Evolutionary conservation across 495 filamentous ascomycete species (phyloP), one percentile per base, ranked within the genome.

Genomic region (Pseudevernia furfuracea): DNA sequence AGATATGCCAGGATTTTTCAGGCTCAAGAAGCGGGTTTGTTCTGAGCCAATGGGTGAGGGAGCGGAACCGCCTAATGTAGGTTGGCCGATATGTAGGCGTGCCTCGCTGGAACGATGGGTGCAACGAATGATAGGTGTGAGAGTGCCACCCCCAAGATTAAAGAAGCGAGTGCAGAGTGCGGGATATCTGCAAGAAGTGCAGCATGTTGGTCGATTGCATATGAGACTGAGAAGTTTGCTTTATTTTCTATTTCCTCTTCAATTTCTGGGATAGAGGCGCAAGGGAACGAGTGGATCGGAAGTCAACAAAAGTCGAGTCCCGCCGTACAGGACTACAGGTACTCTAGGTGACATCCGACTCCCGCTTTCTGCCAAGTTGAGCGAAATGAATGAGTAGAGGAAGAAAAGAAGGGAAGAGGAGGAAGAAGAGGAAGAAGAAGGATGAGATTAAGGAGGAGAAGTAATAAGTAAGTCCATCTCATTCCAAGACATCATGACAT

Each of bases 231-330:
- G 38, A 53, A 17, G 21, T 53, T 32, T 53, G 36, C n/a, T 55
- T n/a, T n/a, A n/a, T n/a, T n/a, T n/a, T n/a, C n/a, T n/a, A n/a
- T n/a, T 9, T 55, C 25, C 19, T 34, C 21, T 21, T 55, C 34
- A 36, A 4, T 55, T 34, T 11, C 0, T 55, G 52, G 52, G 30
- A 53, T 55, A 34, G 52, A 55, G 57, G 4, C 57, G 57, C 39
- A 25, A 39, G 57, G 25, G 39, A 41, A 25, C 9, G 57, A 41
- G 36, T 59, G 57, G 57, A 15, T 28, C 39, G 57, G 57, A 41
- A 41, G 37, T 37, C 56, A 38, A 58, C 4, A 14, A 25, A 10
- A 39, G 57, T 39, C 57, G 39, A 59, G 39, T 55, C 28, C 52
- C 52, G 52, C 52, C 52, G 52, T 30, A 34, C 25, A 4, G 19